Conservation (phyloP, 148 eudicot genomes). For the Chenopodium berlandieri region DNA sequence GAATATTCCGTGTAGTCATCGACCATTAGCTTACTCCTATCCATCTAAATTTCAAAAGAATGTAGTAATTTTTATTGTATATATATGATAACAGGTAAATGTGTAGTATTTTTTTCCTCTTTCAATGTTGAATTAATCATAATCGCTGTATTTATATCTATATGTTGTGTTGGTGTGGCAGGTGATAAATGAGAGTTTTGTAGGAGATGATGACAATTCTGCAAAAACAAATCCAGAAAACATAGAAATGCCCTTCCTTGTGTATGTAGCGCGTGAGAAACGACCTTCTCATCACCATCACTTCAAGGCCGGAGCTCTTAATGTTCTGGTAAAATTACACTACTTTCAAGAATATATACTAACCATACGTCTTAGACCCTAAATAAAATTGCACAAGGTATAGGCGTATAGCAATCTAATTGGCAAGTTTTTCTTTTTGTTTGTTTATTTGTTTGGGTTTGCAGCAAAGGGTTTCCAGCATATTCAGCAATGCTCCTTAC, state of each 20-base stretch:
- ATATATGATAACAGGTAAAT: too few relatives aligned
- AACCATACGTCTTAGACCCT: too few relatives aligned
- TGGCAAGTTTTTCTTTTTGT: background rate
- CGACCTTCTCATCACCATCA: slow-evolving; percentile 30
- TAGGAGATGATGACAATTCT: slow-evolving; percentile 10
- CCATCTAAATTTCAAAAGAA: too few relatives aligned
- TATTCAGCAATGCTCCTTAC: slow-evolving; percentile 36
- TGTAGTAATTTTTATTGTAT: too few relatives aligned
- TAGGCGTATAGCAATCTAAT: too few relatives aligned
- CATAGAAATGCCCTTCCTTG: slow-evolving; percentile 33
- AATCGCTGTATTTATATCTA: background rate
- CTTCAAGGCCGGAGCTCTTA: slow-evolving; percentile 54
- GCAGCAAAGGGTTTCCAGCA: slow-evolving; percentile 44
- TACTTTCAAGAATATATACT: background rate
- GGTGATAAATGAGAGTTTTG: slow-evolving; percentile 38
- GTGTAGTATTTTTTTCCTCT: too few relatives aligned
- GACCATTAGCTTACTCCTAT: too few relatives aligned
- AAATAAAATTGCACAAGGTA: too few relatives aligned
- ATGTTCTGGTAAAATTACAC: slow-evolving; percentile 31
- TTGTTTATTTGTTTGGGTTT: background rate
- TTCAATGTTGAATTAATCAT: too few relatives aligned
- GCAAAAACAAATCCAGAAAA: slow-evolving; percentile 22
- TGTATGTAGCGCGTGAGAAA: slow-evolving; percentile 49
- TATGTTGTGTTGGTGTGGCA: slow-evolving; percentile 6
- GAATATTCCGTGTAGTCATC: too few relatives aligned